A percentile compares a stretch with the other conserved stretches of the same genome.
These are phyloP conservation scores for Russula virescens DNA, from an alignment of 768 basidiomycete genomes.

Conservation along the genomic window DNA sequence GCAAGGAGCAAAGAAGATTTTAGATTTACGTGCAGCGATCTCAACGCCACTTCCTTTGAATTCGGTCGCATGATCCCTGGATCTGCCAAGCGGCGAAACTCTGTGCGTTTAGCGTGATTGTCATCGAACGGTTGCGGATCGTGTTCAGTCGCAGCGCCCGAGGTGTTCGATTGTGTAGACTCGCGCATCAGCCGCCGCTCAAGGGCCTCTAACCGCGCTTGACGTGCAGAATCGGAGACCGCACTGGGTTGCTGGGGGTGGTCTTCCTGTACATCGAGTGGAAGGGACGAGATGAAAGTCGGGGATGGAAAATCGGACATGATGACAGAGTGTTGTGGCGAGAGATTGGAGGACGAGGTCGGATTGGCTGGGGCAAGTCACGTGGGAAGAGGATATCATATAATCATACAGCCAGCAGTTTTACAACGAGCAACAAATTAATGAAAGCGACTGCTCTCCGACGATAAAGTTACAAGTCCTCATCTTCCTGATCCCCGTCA, in stretches of 20 bases:
- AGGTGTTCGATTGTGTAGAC: background rate
- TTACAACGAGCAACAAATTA: no score
- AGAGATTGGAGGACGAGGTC: background rate
- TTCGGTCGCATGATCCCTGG: slow-evolving; percentile 75
- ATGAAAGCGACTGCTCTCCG: no score
- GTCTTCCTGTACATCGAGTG: background rate
- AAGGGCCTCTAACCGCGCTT: slow-evolving; percentile 39
- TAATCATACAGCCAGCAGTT: no score
- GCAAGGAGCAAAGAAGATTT: slow-evolving; percentile 8
- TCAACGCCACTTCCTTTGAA: slow-evolving; percentile 50
- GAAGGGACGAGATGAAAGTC: background rate
- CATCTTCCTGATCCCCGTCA: slow-evolving; percentile 18
- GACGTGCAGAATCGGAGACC: slow-evolving; percentile 48
- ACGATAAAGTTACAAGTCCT: slow-evolving; percentile 8
- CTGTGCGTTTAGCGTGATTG: slow-evolving; percentile 63
- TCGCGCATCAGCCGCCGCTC: slow-evolving; percentile 25
- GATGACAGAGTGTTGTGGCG: background rate
- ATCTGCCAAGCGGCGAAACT: slow-evolving; percentile 70
- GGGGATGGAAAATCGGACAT: slow-evolving; percentile 8
- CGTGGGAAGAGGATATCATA: background rate
- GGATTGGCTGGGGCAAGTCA: no score
- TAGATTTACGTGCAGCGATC: slow-evolving; percentile 55
- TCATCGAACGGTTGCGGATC: slow-evolving; percentile 30
- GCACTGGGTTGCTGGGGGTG: background rate
- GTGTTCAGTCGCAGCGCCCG: background rate